Percentiles rank a stretch among this genome's conserved stretches.
Evolutionary conservation across 257 asterid species (phyloP).

Genomic region (Striga asiatica): DNA sequence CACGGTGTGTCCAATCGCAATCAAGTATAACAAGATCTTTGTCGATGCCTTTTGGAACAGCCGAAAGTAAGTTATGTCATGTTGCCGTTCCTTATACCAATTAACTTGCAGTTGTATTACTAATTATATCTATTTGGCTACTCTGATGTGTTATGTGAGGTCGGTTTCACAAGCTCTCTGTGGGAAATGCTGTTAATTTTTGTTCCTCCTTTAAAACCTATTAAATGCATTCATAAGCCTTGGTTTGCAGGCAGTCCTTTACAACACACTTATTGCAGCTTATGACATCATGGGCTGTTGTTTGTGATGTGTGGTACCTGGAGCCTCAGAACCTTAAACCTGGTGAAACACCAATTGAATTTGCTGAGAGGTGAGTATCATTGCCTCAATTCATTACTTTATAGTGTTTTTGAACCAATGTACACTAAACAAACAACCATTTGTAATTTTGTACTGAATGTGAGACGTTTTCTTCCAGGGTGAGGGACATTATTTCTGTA

Average conservation of each 20-base stretch:
- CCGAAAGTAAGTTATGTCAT: conserved; percentile 29
- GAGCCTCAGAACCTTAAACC: conserved; percentile 90
- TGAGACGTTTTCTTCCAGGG: conserved; percentile 43
- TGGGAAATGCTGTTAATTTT: background rate
- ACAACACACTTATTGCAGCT: conserved; percentile 90
- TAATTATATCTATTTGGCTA: too few species aligned
- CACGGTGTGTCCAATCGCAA: conserved; percentile 96
- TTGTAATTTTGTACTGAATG: background rate
- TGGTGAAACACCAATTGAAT: conserved; percentile 84
- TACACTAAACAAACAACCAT: background rate
- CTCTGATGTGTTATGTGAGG: too few species aligned
- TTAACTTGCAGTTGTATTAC: background rate
- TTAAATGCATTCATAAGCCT: background rate
- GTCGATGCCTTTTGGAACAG: conserved; percentile 99
- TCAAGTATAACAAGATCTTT: conserved; percentile 93
- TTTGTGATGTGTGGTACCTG: conserved; percentile 97
- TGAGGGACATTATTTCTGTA: conserved; percentile 84
- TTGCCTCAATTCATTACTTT: background rate
- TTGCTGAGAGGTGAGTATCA: conserved; percentile 78
- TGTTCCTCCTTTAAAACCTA: background rate
- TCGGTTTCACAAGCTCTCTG: background rate
- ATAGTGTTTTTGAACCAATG: background rate
- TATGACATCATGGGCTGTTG: conserved; percentile 99
- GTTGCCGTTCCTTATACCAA: background rate
- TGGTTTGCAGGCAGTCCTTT: conserved; percentile 73